Conservation (phyloP, 768 basidiomycete genomes). For the Cytidiella melzeri region DNA sequence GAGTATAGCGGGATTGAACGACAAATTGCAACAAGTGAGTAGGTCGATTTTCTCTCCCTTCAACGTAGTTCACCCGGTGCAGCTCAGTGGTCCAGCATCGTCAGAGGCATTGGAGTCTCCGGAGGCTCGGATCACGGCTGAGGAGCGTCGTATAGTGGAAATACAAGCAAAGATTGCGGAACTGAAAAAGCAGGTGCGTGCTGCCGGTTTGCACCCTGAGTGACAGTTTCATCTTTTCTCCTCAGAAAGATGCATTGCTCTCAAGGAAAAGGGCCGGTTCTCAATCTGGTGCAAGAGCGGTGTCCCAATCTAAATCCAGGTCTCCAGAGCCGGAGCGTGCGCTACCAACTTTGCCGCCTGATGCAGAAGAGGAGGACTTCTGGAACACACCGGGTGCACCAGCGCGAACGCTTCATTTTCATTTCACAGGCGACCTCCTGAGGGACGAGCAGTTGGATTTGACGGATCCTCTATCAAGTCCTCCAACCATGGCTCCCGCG, state of each 20-base stretch:
- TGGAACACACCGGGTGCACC: constrained; percentile 56
- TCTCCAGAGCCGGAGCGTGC: constrained; percentile 17
- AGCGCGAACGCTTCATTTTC: constrained; percentile 53
- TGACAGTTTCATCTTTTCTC: background rate
- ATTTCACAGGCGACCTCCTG: constrained; percentile 56
- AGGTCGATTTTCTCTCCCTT: background rate
- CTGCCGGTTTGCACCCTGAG: too few species aligned
- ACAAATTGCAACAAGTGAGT: constrained; percentile 36
- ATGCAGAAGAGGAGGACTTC: constrained; percentile 48
- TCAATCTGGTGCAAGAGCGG: constrained; percentile 11
- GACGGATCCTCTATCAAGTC: constrained; percentile 40
- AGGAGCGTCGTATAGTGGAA: constrained; percentile 37
- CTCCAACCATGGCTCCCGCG: constrained; percentile 14
- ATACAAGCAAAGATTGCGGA: constrained; percentile 37
- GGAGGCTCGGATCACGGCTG: constrained; percentile 28
- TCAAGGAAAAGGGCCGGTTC: constrained; percentile 14
- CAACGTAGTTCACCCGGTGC: constrained; percentile 15
- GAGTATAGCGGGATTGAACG: constrained; percentile 31
- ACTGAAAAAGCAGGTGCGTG: constrained; percentile 32
- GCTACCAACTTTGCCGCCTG: constrained; percentile 13
- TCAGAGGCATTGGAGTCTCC: constrained; percentile 21
- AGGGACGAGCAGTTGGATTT: constrained; percentile 60
- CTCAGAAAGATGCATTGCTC: constrained; percentile 25
- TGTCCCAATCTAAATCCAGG: constrained; percentile 14
- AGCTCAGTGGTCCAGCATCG: constrained; percentile 20